Evolutionary conservation across 352 stramenopile genomes (phyloP), one percentile per base, ranked within the genome.

Genomic region (Globisporangium carolinianum): DNA sequence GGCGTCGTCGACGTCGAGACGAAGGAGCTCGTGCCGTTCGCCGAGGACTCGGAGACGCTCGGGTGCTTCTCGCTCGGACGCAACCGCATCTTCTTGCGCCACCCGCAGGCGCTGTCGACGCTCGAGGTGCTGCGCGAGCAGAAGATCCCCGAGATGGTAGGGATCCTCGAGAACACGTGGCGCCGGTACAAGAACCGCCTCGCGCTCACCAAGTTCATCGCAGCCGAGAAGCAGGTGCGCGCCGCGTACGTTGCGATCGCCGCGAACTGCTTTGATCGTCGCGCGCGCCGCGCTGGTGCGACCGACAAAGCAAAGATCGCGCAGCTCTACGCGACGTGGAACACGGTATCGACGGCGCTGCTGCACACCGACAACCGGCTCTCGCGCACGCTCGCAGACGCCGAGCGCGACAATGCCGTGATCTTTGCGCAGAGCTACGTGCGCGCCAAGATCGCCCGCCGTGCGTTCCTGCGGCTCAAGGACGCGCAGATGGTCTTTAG

Each of bases 81-180:
- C 47, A 95, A 91, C 66, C 93, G 92, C 67, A 79, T 97, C 53
- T 97, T 97, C 64, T 68, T 97, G 63, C 89, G 89, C 54, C 80
- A 94, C 55, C 89, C 89, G 11, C 80, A 95, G 56, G 89, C 88
- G 10, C 67, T 96, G 14, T 96, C 88, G n/a, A 79, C 82, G 35
- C 66, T 97, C 5, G 87, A 97, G 62, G 73, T 91, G 18, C 48
- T 88, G 42, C 79, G 87, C 37, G 81, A 94, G 58, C 65, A 84
- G 51, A 84, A 87, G 38, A 87, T 96, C 50, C 77, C 80, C 0
- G 65, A 67, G 12, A 86, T 94, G 43, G 83, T 91, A 46, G 86
- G 84, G 61, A 89, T 94, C 36, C 73, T 95, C 42, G 83, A 96
- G 63, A 86, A 90, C 57, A 71, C 86, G 8, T 96, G 84, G 83